Evolutionary conservation across 495 filamentous ascomycete genomes (phyloP), one percentile per base, ranked within the genome.

Genomic region (Symbiotaphrina buchneri): DNA sequence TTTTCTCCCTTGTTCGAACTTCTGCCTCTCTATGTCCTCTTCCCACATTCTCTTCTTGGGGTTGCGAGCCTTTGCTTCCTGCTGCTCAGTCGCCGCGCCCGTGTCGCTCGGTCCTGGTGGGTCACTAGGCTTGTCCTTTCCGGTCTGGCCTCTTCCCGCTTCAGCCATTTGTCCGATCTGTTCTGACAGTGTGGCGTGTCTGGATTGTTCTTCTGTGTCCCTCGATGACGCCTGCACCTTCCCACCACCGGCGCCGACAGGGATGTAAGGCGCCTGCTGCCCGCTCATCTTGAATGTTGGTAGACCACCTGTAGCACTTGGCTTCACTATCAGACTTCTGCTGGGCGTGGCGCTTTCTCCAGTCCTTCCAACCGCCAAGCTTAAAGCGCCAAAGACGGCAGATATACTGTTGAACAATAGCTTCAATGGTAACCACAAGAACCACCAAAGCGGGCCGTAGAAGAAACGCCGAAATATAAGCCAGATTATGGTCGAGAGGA

Each of bases 371-470:
- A 31, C 34, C 42, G 32, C 48, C 46, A 13, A 8, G 13, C 13
- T 20, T 18, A 13, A 25, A 7, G 8, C 22, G 22, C 15, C 38
- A 21, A 48, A 36, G 16, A 49, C 43, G 11, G 48, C 31, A 10
- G 56, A 48, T 25, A 74, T 57, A 0, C 55, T 46, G 10, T 40
- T 49, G 27, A 54, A 62, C 7, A 68, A 31, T n/a, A 74, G 48
- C 41, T 67, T 74, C 17, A 85, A 31, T 3, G 87, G 83, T 27
- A 83, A 45, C 66, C 77, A 90, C 6, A 91, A 45, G 2, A 93
- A 47, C 76, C 81, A 81, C 71, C 79, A 92, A 20, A 83, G 50
- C 8, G 90, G 87, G 0, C 87, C 83, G 52, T 85, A 94, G 5
- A 99, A 41, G 5, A 84, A 55, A 5, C 87, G 54, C 11, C 87